Evolutionary conservation across 495 filamentous ascomycete genomes (phyloP), one percentile per base, ranked within the genome.

Genomic region (Friedmanniomyces simplex): DNA sequence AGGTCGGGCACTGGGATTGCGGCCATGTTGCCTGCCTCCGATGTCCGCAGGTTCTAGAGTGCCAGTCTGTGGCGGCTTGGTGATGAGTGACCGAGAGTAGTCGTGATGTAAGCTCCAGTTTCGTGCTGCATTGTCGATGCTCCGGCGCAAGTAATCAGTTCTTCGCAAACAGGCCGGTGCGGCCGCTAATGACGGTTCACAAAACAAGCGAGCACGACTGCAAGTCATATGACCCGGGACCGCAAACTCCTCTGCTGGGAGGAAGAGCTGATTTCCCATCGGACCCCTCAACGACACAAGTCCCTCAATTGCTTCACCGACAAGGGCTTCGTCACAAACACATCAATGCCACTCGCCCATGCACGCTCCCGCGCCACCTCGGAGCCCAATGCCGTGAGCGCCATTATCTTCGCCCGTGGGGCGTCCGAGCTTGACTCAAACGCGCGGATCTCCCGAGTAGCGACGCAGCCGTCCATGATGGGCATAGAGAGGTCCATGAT

Each of bases 301-400:
- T 51, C 49, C 49, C 49, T 26, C 16, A 51, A 32, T 13, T 54
- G 46, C 54, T 37, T 61, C 16, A 61, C 34, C 47, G 28, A 51
- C 25, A 58, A 37, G n/a, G 60, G 60, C 47, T 62, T 62, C 41
- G 59, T 51, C 20, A 62, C 13, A 50, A 62, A 62, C 14, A 51
- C n/a, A 50, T 62, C 60, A 1, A 54, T 41, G 6, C 55, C 60
- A 45, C 55, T 54, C n/a, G 25, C n/a, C 20, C 52, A 43, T 1
- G 60, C 60, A 25, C 52, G 46, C 25, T 59, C 48, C 50, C 34
- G 48, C 16, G 48, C 48, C 13, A 21, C 39, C 1, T 48, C 60
- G 1, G 30, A 42, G 5, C 45, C 55, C 55, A 62, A 18, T 2
- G 55, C 60, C 47, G 60, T 62, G 30, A 58, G 55, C 6, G 60